A percentile compares a stretch with the other conserved stretches of the same genome.
Evolutionary conservation across 352 stramenopile species (phyloP).

Genomic region (Phytophthora constricta): DNA sequence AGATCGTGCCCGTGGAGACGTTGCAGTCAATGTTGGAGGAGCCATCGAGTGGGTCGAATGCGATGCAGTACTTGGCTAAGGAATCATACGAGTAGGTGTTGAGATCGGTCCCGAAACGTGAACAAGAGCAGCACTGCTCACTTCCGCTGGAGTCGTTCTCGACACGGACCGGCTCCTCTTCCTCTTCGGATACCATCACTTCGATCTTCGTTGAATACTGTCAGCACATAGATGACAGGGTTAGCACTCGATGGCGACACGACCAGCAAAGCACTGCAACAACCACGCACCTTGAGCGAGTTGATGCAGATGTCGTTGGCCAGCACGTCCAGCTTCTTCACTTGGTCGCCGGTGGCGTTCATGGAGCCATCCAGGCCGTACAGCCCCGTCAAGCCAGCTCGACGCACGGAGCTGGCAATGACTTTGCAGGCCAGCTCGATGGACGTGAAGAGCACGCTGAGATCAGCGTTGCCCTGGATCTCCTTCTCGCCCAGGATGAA

Average conservation of each 20-base stretch:
- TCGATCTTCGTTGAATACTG: slow-evolving; percentile 95
- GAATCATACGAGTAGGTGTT: background rate
- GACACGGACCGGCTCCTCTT: slow-evolving; percentile 97
- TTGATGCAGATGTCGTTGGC: slow-evolving; percentile 98
- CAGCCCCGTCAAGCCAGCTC: slow-evolving; percentile 87
- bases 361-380: slow-evolving; percentile 96
- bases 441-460: slow-evolving; percentile 95
- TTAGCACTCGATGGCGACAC: slow-evolving; percentile 7
- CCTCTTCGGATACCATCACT: slow-evolving; percentile 97
- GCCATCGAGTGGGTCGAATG: slow-evolving; percentile 98
- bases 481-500: slow-evolving; percentile 94
- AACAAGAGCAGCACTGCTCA: slow-evolving; percentile 24
- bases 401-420: slow-evolving; percentile 95
- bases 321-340: slow-evolving; percentile 99
- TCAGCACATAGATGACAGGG: slow-evolving; percentile 13
- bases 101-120: background rate
- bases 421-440: slow-evolving; percentile 97
- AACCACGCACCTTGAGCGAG: slow-evolving; percentile 71
- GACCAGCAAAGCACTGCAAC: background rate
- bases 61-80: slow-evolving; percentile 95
- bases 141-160: slow-evolving; percentile 53
- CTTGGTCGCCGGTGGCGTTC: slow-evolving; percentile 96
- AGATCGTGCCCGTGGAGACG: slow-evolving; percentile 98
- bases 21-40: slow-evolving; percentile 99
- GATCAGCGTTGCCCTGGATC: slow-evolving; percentile 91